Base-by-base conservation (phyloP, 2,329 filamentous ascomycete species). In the Sarocladium brachiariae region DNA sequence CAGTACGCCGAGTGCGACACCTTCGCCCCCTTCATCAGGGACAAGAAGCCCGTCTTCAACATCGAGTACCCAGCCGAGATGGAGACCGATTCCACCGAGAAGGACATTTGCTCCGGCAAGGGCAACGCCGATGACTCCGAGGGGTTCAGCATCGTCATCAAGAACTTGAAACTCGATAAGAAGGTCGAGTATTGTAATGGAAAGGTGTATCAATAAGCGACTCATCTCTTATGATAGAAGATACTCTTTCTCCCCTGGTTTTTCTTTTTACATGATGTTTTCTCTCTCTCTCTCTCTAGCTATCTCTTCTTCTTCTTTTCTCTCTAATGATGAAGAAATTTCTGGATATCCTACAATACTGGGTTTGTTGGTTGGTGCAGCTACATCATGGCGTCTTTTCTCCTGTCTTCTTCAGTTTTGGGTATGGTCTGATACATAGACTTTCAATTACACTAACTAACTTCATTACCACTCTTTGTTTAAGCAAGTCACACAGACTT, bases 21-120 rank as follows among this genome's bases (percentile, higher is more conserved):
- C 2, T 87, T 81, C 61, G 64, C 68, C 2, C 64, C 73, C 3
- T 87, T 87, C 59, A 74, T 83, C 51, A 58, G 73, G 9, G 75
- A 74, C 5, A 70, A 72, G 27, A 87, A 87, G 63, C 83, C 84
- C 2, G 84, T 88, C 27, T 87, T 87, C 62, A 79, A 87, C 61
- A 85, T 88, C 55, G 85, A 88, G 67, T 88, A 88, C 59, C 81
- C 81, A 2, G 10, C 10, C 4, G 24, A 37, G 19, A 21, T 9
- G 35, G 7, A 39, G 35, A 21, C 6, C 35, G 18, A 25, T 21
- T 27, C 21, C 11, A n/a, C 14, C 10, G 4, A 47, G 11, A 3
- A 18, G 3, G 58, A 62, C 6, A 71, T 73, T 19, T 85, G 81
- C 60, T 65, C 67, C 2, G 51, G 53, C 34, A 51, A 55, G 37